Evolutionary conservation across 1,284 basidiomycete genomes (phyloP).

Genomic region (Ganoderma meredithae): DNA sequence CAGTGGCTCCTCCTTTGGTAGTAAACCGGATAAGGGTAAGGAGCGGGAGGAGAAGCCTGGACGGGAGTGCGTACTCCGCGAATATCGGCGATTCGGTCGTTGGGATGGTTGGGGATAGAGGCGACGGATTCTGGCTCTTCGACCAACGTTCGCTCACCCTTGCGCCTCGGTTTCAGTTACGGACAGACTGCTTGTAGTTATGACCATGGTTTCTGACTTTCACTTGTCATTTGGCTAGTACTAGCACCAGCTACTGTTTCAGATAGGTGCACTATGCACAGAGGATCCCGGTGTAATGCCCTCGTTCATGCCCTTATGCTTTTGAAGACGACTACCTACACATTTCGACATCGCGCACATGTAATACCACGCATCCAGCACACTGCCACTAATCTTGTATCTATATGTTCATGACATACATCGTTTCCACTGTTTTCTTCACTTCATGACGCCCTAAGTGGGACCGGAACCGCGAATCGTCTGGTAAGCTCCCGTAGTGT

Average conservation of each 20-base stretch:
- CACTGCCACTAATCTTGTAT: slow-evolving; percentile 32
- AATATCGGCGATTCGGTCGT: slow-evolving; percentile 80
- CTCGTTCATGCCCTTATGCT: slow-evolving; percentile 19
- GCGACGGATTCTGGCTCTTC: slow-evolving; percentile 2
- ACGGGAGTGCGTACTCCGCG: slow-evolving; percentile 71
- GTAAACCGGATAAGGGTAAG: slow-evolving; percentile 65
- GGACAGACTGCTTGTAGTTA: background rate
- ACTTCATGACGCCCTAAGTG: background rate
- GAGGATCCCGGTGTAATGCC: slow-evolving; percentile 18
- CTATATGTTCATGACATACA: slow-evolving; percentile 11
- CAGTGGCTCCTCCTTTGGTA: slow-evolving; percentile 58
- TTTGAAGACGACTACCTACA: slow-evolving; percentile 15
- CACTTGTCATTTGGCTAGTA: background rate
- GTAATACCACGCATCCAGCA: slow-evolving; percentile 26
- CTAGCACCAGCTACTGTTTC: slow-evolving; percentile 4
- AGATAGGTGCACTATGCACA: slow-evolving; percentile 26
- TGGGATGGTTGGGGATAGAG: slow-evolving; percentile 87
- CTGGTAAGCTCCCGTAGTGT: background rate
- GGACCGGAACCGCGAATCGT: background rate
- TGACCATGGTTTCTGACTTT: background rate
- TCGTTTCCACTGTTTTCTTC: background rate
- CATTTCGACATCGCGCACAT: slow-evolving; percentile 16
- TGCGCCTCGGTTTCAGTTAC: background rate
- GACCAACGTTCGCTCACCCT: slow-evolving; percentile 5
- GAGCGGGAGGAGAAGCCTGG: slow-evolving; percentile 66